phyloP scores from a whole-genome alignment of 1,139 yeast genomes.

The Debaryomyces sp. region DNA sequence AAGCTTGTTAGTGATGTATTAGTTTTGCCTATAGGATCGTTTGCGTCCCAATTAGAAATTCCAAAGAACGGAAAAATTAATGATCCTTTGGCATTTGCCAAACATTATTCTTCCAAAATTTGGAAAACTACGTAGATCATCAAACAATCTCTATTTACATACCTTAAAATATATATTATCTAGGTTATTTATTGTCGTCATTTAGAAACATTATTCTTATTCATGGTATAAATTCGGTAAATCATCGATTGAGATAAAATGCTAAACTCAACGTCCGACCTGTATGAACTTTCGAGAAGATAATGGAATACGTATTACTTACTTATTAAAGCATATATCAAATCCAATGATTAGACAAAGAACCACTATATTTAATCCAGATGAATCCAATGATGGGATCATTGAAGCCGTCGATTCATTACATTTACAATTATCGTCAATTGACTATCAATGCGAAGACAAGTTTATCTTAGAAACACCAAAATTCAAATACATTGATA shows the following conservation, averaged over 20 bases:
- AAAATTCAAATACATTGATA: conserved; percentile 14
- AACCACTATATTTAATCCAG: conserved; percentile 35
- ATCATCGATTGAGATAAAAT: background rate
- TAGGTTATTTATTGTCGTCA: background rate
- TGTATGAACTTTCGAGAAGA: background rate
- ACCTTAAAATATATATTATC: background rate
- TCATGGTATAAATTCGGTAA: background rate
- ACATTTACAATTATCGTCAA: conserved; percentile 16
- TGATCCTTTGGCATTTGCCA: conserved; percentile 83
- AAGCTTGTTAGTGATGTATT: conserved; percentile 49
- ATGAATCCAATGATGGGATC: conserved; percentile 27
- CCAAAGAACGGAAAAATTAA: conserved; percentile 48
- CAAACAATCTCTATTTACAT: background rate
- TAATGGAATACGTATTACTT: background rate
- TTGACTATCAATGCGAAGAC: conserved; percentile 21
- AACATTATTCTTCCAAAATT: conserved; percentile 57
- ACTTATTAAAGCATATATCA: background rate
- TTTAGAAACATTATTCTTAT: background rate
- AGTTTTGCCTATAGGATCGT: conserved; percentile 81
- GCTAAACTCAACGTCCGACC: background rate
- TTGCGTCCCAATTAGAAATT: conserved; percentile 50
- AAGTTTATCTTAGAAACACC: conserved; percentile 15
- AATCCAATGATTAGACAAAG: conserved; percentile 30
- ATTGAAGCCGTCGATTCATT: conserved; percentile 20
- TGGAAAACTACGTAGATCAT: conserved; percentile 36